Conservation (phyloP, 225 moss, liverwort and hornwort genomes). For the Bryoerythrophyllum caledonicum region DNA sequence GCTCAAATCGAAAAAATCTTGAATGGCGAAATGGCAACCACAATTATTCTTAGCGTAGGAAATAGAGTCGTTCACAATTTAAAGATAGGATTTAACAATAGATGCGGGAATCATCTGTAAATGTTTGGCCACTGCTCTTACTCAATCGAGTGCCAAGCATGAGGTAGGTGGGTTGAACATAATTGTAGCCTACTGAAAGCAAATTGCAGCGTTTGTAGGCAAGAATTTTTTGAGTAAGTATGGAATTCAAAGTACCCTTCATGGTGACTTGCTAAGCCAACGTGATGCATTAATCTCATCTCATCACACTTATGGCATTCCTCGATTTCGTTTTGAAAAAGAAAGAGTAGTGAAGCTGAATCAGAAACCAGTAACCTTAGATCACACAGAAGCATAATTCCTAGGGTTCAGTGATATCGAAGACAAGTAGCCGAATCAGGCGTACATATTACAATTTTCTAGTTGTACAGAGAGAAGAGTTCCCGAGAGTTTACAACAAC, state of each 20-base stretch:
- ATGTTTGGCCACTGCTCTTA: slow-evolving; percentile 27
- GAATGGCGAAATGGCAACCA: slow-evolving; percentile 14
- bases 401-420: neutral
- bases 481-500: neutral
- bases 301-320: too few species aligned
- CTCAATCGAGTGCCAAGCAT: slow-evolving; percentile 25
- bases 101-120: slow-evolving; percentile 34
- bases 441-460: neutral
- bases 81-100: neutral
- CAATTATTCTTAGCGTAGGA: slow-evolving; percentile 6
- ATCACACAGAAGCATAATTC: neutral
- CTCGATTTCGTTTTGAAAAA: too few species aligned
- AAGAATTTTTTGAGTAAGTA: slow-evolving; percentile 8
- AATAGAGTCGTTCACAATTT: slow-evolving; percentile 19
- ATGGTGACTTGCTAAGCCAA: neutral
- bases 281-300: neutral
- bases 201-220: slow-evolving; percentile 16
- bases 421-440: neutral
- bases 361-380: neutral
- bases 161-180: slow-evolving; percentile 34
- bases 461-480: neutral
- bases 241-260: neutral
- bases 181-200: slow-evolving; percentile 17
- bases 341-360: neutral
- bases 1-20: slow-evolving; percentile 35